Evolutionary conservation across 441 rosid genomes (phyloP).

Genomic region (Macaranga tanarius): DNA sequence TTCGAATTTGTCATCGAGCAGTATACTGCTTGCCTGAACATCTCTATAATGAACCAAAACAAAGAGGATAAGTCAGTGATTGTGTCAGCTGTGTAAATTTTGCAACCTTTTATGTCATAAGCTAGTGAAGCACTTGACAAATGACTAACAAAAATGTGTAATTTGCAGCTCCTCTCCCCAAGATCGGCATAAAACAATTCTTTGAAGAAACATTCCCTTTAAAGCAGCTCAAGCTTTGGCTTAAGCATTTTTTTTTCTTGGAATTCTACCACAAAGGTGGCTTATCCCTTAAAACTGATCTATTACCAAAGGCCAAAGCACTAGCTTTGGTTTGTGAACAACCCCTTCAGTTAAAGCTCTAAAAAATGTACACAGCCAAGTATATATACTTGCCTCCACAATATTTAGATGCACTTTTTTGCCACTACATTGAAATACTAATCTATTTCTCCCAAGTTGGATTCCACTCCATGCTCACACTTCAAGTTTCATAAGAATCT

Average conservation of each 20-base stretch:
- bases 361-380: background rate
- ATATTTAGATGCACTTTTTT: background rate
- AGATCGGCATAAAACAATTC: background rate
- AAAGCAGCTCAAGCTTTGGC: background rate
- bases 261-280: background rate
- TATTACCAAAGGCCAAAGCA: background rate
- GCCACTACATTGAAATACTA: background rate
- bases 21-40: slow-evolving; percentile 97
- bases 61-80: slow-evolving; percentile 17
- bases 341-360: background rate
- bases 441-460: background rate
- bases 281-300: background rate
- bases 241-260: background rate
- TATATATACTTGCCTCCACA: background rate
- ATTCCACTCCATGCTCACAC: background rate
- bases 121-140: background rate
- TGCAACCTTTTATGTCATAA: background rate
- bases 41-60: slow-evolving; percentile 49
- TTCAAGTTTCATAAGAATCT: background rate
- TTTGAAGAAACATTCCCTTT: background rate
- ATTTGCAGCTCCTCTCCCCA: background rate
- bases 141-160: background rate
- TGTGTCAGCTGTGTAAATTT: background rate
- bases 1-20: slow-evolving; percentile 97
- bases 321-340: background rate